Evolutionary conservation across 2,329 filamentous ascomycete genomes (phyloP).

Genomic region (Xylariaceae sp.): DNA sequence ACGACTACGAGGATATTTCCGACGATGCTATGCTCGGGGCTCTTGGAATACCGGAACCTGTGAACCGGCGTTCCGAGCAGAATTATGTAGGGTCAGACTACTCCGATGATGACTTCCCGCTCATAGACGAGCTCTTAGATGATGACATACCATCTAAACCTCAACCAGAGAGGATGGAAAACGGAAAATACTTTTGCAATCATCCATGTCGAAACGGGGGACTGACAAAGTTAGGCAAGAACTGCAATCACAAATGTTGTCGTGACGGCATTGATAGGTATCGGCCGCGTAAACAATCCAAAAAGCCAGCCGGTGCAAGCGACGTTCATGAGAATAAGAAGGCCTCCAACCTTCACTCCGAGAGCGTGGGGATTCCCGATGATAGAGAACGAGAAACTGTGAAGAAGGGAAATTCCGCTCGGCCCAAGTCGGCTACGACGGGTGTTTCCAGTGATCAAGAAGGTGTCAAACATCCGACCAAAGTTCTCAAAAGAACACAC

Average conservation of each 20-base stretch:
- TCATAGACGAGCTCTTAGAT: constrained; percentile 47
- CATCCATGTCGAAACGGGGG: constrained; percentile 53
- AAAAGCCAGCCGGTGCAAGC: constrained; percentile 17
- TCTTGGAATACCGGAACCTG: constrained; percentile 19
- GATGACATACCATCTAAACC: constrained; percentile 7
- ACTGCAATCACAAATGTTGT: constrained; percentile 69
- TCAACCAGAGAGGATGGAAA: constrained; percentile 51
- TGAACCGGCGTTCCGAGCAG: constrained; percentile 21
- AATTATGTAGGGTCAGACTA: constrained; percentile 16
- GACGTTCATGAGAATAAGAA: constrained; percentile 22
- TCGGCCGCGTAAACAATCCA: constrained; percentile 37
- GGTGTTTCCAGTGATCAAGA: neutral
- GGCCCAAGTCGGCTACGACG: neutral
- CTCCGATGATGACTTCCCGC: constrained; percentile 42
- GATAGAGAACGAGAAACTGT: neutral
- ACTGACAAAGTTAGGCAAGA: constrained; percentile 35
- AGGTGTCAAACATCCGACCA: no score
- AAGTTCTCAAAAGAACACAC: neutral
- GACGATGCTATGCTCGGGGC: constrained; percentile 40
- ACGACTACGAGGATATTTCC: constrained; percentile 34
- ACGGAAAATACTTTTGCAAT: constrained; percentile 70
- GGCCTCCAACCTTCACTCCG: neutral
- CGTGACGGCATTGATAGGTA: constrained; percentile 64
- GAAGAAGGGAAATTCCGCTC: neutral
- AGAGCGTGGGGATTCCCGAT: neutral